Percentiles rank a stretch among this genome's conserved stretches.
These are phyloP conservation scores for Ustilago xerochloae DNA, from an alignment of 1,284 basidiomycete genomes.

Conservation along the genomic window DNA sequence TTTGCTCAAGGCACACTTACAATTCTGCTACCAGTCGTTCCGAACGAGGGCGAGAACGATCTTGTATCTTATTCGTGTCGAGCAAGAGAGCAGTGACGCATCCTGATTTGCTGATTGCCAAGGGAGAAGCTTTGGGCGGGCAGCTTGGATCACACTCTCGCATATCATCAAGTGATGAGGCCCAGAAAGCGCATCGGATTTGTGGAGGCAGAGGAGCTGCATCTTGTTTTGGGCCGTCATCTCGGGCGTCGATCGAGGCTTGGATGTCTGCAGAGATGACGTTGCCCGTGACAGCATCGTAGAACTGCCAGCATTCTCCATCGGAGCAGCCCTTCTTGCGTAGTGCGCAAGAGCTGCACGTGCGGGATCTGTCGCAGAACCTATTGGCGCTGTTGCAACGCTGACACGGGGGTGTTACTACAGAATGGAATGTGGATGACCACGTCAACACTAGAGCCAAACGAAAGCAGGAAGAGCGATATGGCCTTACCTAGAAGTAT, in stretches of 20 bases:
- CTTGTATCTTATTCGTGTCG: neutral
- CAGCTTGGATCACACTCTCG: slow-evolving; percentile 24
- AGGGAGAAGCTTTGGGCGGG: neutral
- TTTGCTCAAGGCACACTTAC: slow-evolving; percentile 9
- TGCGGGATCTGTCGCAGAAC: slow-evolving; percentile 6
- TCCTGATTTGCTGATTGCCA: slow-evolving; percentile 7
- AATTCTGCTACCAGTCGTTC: neutral
- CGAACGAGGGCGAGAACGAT: neutral
- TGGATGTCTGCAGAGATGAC: neutral
- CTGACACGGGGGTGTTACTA: slow-evolving; percentile 8
- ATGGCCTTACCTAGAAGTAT: slow-evolving; percentile 10
- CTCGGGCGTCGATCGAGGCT: neutral
- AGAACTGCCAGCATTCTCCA: neutral
- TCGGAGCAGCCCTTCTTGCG: neutral
- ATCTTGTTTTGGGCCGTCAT: neutral
- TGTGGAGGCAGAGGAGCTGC: neutral
- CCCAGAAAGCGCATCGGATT: slow-evolving; percentile 14
- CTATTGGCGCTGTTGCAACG: neutral
- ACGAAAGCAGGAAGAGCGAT: too few relatives aligned
- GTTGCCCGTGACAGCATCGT: neutral
- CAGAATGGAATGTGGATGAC: too few relatives aligned
- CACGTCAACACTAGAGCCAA: neutral
- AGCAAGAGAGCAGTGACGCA: slow-evolving; percentile 12
- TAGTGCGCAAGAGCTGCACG: neutral
- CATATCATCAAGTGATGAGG: slow-evolving; percentile 24